Conservation (phyloP, 331 rosid species). For the Erythrophleum ivorense region DNA sequence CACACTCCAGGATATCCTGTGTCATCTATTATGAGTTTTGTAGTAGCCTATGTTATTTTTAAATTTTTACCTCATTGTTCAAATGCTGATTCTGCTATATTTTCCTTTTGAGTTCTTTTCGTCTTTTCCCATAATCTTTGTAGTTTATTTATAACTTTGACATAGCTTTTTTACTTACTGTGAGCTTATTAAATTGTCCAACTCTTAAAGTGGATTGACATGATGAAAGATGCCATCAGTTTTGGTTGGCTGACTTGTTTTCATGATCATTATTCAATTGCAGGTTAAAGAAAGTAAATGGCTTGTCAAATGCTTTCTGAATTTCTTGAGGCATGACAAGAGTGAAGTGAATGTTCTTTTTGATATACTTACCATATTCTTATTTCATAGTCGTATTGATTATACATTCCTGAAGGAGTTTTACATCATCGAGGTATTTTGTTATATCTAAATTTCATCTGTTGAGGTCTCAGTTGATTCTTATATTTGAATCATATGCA, state of each 20-base stretch:
- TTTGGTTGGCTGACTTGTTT: conserved; percentile 6
- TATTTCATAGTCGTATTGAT: conserved; percentile 85
- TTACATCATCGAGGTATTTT: conserved; percentile 89
- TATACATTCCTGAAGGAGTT: conserved; percentile 88
- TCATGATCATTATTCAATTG: conserved; percentile 21
- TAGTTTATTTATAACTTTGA: not conserved
- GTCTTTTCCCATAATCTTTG: not conserved
- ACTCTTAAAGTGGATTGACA: not conserved
- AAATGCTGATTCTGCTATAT: not conserved
- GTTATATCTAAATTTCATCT: not conserved
- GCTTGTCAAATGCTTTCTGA: conserved; percentile 97
- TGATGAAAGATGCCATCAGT: not conserved
- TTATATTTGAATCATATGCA: not conserved
- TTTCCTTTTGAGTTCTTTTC: not conserved
- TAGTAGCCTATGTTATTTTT: not conserved
- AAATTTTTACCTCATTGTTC: not conserved
- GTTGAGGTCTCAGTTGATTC: not conserved
- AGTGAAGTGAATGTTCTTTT: conserved; percentile 98
- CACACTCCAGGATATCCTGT: not conserved
- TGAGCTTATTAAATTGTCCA: not conserved
- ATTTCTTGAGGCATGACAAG: conserved; percentile 91
- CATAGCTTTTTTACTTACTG: not conserved
- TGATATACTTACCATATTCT: conserved; percentile 93
- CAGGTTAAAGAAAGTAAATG: conserved; percentile 95
- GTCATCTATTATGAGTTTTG: conserved; percentile 9